A percentile compares a stretch with the other conserved stretches of the same genome.
Evolutionary conservation across 805 yeast genomes (phyloP).

Genomic region (Nakazawaea holstii): DNA sequence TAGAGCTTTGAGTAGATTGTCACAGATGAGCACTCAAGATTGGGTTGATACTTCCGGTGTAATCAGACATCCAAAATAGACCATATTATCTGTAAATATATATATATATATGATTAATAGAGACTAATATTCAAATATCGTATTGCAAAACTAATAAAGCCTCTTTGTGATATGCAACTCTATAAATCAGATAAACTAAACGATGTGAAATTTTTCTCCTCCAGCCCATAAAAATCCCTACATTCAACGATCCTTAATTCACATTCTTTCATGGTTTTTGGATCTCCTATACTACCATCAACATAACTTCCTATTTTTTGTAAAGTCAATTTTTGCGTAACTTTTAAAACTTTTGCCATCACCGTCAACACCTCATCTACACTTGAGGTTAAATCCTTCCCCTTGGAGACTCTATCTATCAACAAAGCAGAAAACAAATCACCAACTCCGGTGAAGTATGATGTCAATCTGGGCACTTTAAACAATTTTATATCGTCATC

Average conservation of each 20-base stretch:
- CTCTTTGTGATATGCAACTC: neutral
- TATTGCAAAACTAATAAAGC: no score
- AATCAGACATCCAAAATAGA: conserved; percentile 5
- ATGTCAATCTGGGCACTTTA: conserved; percentile 56
- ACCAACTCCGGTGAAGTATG: conserved; percentile 94
- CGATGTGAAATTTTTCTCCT: conserved; percentile 7
- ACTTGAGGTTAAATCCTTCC: conserved; percentile 23
- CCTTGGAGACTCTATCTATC: conserved; percentile 42
- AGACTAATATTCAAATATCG: neutral
- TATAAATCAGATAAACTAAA: neutral
- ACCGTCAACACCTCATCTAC: conserved; percentile 33
- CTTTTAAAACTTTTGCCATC: conserved; percentile 35
- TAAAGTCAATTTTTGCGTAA: conserved; percentile 33
- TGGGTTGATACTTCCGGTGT: conserved; percentile 57
- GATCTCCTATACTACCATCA: conserved; percentile 50
- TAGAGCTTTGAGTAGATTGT: conserved; percentile 82
- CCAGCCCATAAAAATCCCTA: conserved; percentile 27
- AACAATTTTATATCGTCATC: conserved; percentile 24
- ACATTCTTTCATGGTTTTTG: conserved; percentile 58
- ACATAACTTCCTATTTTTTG: conserved; percentile 31
- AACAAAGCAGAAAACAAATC: conserved; percentile 82
- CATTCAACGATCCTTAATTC: conserved; percentile 69
- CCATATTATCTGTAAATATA: conserved; percentile 1
- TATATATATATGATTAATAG: neutral
- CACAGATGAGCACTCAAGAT: conserved; percentile 90